A percentile compares a stretch with the other conserved stretches of the same genome.
Evolutionary conservation across 2,329 filamentous ascomycete species (phyloP).

Genomic region (Trichoderma koningiopsis): DNA sequence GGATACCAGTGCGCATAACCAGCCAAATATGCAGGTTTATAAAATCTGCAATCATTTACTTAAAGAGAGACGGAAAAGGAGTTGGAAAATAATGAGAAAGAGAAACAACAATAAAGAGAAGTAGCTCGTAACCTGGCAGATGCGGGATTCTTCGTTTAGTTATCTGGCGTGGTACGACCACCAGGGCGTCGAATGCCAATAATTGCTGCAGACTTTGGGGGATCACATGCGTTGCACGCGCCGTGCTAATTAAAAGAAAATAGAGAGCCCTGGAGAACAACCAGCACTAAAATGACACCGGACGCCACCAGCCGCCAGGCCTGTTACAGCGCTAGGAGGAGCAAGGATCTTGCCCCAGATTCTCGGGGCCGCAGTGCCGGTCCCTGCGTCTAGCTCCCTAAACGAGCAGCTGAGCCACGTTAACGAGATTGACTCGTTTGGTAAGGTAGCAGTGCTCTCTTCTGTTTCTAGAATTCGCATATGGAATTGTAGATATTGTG

Average conservation of each 20-base stretch:
- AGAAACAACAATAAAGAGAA: background rate
- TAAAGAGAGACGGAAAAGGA: background rate
- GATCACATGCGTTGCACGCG: slow-evolving; percentile 21
- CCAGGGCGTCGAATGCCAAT: background rate
- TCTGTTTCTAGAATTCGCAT: background rate
- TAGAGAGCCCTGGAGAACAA: background rate
- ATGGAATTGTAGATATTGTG: too few relatives aligned
- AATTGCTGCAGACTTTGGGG: slow-evolving; percentile 8
- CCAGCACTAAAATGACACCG: background rate
- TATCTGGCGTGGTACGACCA: background rate
- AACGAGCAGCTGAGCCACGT: background rate
- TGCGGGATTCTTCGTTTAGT: background rate
- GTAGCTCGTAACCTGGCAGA: background rate
- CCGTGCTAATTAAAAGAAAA: slow-evolving; percentile 6
- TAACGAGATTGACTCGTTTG: background rate
- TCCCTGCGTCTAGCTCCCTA: slow-evolving; percentile 23
- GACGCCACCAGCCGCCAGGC: slow-evolving; percentile 6
- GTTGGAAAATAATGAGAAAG: background rate
- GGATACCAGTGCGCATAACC: slow-evolving; percentile 5
- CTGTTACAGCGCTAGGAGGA: slow-evolving; percentile 18
- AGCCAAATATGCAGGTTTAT: background rate
- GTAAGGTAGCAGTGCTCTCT: background rate
- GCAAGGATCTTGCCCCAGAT: slow-evolving; percentile 41
- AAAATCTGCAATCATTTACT: background rate
- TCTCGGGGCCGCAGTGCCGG: slow-evolving; percentile 29